Evolutionary conservation across 2,329 filamentous ascomycete genomes (phyloP).

Genomic region (Golovinomyces cichoracearum): DNA sequence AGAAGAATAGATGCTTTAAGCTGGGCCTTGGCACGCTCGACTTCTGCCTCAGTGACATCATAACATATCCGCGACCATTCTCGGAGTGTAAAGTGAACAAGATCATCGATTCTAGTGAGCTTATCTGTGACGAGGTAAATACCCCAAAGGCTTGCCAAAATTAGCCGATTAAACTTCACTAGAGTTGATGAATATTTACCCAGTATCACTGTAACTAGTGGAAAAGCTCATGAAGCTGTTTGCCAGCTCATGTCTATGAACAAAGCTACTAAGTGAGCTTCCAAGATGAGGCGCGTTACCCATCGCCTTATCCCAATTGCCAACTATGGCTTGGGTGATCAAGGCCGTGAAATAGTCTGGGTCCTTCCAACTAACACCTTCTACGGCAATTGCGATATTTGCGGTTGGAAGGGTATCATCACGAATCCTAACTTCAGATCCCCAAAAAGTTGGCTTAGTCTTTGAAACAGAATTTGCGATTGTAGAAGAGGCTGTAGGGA

Average conservation of each 20-base stretch:
- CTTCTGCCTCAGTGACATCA: slow-evolving; percentile 69
- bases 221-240: slow-evolving; percentile 99
- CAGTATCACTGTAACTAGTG: slow-evolving; percentile 97
- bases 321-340: slow-evolving; percentile 92
- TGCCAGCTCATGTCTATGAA: slow-evolving; percentile 83
- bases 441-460: slow-evolving; percentile 71
- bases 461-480: slow-evolving; percentile 49
- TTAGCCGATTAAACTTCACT: slow-evolving; percentile 15
- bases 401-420: slow-evolving; percentile 91
- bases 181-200: slow-evolving; percentile 31
- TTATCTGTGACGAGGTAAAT: slow-evolving; percentile 95
- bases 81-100: slow-evolving; percentile 91
- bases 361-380: slow-evolving; percentile 98
- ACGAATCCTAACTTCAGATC: slow-evolving; percentile 81
- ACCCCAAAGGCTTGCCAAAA: slow-evolving; percentile 60
- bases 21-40: slow-evolving; percentile 96
- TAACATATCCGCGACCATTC: slow-evolving; percentile 91
- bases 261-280: slow-evolving; percentile 87
- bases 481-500: slow-evolving; percentile 50
- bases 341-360: slow-evolving; percentile 97
- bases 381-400: slow-evolving; percentile 93
- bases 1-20: slow-evolving; percentile 95
- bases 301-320: slow-evolving; percentile 98
- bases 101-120: slow-evolving; percentile 65
- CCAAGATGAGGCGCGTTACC: slow-evolving; percentile 92